Evolutionary conservation across 495 filamentous ascomycete species (phyloP).

Genomic region (Hypoxylon subgilvum): DNA sequence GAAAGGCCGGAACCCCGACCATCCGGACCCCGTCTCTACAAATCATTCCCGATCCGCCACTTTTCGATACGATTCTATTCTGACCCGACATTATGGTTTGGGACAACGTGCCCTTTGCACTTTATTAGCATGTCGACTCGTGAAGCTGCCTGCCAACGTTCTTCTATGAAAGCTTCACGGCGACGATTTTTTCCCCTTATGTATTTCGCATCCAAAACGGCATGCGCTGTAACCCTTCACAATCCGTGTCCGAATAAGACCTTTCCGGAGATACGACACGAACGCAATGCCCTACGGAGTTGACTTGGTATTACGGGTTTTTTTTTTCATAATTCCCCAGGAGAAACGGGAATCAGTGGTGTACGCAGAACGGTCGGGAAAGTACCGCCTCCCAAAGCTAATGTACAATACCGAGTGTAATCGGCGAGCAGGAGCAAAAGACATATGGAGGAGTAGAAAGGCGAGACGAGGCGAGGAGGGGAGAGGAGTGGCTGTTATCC

Average conservation of each 20-base stretch:
- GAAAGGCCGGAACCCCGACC: neutral
- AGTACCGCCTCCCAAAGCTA: conserved; percentile 15
- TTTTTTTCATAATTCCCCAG: neutral
- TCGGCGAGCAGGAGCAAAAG: too few species aligned
- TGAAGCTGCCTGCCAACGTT: conserved; percentile 1
- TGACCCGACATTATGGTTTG: conserved; percentile 12
- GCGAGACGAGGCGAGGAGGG: too few species aligned
- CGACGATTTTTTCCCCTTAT: neutral
- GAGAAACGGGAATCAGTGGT: conserved; percentile 4
- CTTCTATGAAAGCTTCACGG: conserved; percentile 9
- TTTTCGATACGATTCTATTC: conserved; percentile 16
- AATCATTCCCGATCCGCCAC: conserved; percentile 1
- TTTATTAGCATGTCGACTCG: conserved; percentile 15
- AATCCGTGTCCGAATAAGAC: conserved; percentile 13
- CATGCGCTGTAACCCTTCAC: conserved; percentile 27
- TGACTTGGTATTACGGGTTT: conserved; percentile 15
- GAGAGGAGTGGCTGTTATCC: too few species aligned
- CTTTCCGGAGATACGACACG: conserved; percentile 33
- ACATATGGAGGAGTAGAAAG: too few species aligned
- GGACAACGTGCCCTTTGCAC: conserved; percentile 1
- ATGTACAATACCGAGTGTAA: conserved; percentile 38
- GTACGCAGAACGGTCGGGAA: conserved; percentile 20
- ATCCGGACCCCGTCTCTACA: neutral
- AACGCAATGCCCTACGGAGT: conserved; percentile 33
- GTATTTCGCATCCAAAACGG: conserved; percentile 24